Base-by-base conservation (phyloP, 768 basidiomycete species). In the Phanerochaete sordida region DNA sequence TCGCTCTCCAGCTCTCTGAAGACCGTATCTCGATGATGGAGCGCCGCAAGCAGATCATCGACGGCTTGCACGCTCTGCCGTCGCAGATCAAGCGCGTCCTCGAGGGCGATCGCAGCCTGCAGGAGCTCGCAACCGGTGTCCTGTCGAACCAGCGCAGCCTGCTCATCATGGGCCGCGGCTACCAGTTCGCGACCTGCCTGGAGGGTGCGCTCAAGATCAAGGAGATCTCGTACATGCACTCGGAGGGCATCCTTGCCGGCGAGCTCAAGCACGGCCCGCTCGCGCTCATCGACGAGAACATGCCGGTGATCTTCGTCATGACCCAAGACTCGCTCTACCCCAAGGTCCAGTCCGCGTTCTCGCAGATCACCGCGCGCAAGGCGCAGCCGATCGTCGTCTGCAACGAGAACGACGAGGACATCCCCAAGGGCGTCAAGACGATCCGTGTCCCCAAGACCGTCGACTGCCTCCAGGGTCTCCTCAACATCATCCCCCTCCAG, bases 121-220 rank as follows among this genome's bases (percentile, higher is more conserved):
- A 95, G 72, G 81, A 90, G 66, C 83, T 99, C 54, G 93, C 95
- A 0, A 85, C 80, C n/a, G 85, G 86, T 28, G 88, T 91, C 26
- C 76, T 84, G 37, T 79, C 84, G 27, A 82, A 85, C 73, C 91
- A 94, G 73, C 89, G 93, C 70, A 92, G 90, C 73, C 77, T 98
- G 68, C 77, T 99, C 67, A 82, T 99, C 68, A 98, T 99, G 95
- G 97, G 97, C 58, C 81, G 97, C 72, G 97, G 97, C 46, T 98
- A 96, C 75, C 97, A 99, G 88, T 92, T 96, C 66, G 97, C 97
- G 7, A 99, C 97, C 7, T 98, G 96, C 75, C 81, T 99, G 49
- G 97, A 99, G 74, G 97, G 95, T 58, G 97, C 97, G 7, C 78
- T 99, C 68, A 99, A 99, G 82, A 98, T 99, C 79, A 99, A 99